Base-by-base conservation (phyloP, 1,284 basidiomycete species). In the Leccinum subrobustum region DNA sequence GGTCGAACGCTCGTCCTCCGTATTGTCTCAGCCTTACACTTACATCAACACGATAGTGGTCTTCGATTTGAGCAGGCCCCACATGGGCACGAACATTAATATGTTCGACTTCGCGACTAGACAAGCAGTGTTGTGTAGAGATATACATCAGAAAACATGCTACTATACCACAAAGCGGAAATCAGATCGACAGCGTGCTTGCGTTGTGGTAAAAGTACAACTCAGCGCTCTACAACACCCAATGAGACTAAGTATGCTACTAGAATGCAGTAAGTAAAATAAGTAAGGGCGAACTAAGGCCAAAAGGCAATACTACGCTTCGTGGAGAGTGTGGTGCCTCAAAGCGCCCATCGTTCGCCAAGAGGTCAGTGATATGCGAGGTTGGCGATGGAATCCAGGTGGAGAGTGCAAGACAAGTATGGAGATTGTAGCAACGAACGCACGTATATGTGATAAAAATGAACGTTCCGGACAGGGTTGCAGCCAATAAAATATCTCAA, bases 61-160 rank as follows among this genome's bases (percentile, higher is more conserved):
- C 81, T 95, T 60, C 90, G 89, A 58, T 96, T 91, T 73, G 84
- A 90, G 73, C 85, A 87, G 71, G 84, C 79, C 16, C 78, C 76
- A 37, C 82, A 86, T 70, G 76, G 72, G 51, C 79, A 84, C 66
- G 76, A 78, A 56, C 75, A 80, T 63, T 77, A 65, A 72, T 3
- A 25, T 51, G 50, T 47, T 20, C 23, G 53, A 55, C 4, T 33
- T 42, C 44, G 14, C 23, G 29, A 33, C 29, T 52, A 54, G 42
- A 59, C 54, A 42, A 54, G 39, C 11, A n/a, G 31, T 54, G 48
- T 51, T 39, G n/a, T 53, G 65, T 71, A 68, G 63, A 62, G 47
- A 57, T 48, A 57, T 63, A 63, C 56, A 44, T 39, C 54, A 56
- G 54, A 47, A 55, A 63, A 50, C 56, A 54, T 42, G 55, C 56